Base-by-base conservation (phyloP, 805 yeast genomes). In the Nakazawaea siamensis region DNA sequence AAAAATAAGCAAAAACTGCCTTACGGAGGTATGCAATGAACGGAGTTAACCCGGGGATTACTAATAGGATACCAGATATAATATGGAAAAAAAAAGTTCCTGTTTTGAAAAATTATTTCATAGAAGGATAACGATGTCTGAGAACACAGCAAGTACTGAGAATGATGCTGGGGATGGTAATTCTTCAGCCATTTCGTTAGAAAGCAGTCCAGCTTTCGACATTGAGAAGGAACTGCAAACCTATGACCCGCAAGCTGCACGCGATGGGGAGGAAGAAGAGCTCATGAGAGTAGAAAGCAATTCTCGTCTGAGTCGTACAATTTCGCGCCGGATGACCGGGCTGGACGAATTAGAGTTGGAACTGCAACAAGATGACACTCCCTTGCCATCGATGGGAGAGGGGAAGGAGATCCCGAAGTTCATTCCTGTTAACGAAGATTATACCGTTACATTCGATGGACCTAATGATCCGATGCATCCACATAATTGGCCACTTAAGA, bases 401-500 rank as follows among this genome's bases (percentile, higher is more conserved):
- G 75, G 66, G 23, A 68, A 80, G 52, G 66, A 62, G 4, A 77
- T 61, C 43, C 90, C 90, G 5, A 76, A 82, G 7, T 37, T 63
- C 18, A 62, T 79, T 32, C 80, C 81, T 0, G 68, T 68, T 31
- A 57, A 64, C 28, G 70, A 62, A 17, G 64, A 62, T 2, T 86
- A 78, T 51, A 65, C 73, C 8, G 95, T 86, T 6, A 67, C 77
- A 2, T 85, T 66, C 49, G 81, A 81, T 50, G 94, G 95, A 0
- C 78, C 80, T 1, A 64, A 76, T 31, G 96, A 87, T 51, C 94
- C 94, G 1, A 39, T 57, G 7, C 85, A 78, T 52, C 95, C 96
- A 0, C 78, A 76, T 50, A 86, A 87, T 51, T 85, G 88, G 90
- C 53, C 80, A 0, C 11, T 60, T 26, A 46, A 36, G 27, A 64